Evolutionary conservation across 2,329 filamentous ascomycete species (phyloP), one percentile per base, ranked within the genome.

Genomic region (Ascosphaera aggregata): DNA sequence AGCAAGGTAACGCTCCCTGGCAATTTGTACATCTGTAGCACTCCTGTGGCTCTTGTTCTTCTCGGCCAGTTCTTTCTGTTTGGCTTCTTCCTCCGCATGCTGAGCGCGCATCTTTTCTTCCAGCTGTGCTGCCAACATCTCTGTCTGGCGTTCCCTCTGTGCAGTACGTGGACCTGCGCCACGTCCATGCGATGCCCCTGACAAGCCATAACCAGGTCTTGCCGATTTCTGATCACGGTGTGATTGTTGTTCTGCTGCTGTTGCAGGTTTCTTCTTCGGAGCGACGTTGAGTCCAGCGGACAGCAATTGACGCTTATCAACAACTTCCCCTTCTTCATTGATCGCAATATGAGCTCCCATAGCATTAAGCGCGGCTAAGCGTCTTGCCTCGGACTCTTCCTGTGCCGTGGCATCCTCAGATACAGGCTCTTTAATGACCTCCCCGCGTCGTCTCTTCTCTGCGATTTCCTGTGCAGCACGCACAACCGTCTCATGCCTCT

Each of bases 301-400:
- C 7, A 76, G 61, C 2, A 76, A 54, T 47, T 76, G 69, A 4
- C 71, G 61, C 52, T 74, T 75, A 47, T 76, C 72, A 20, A 70
- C 66, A 7, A 76, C 63, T 45, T 74, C 65, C 2, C 72, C 72
- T 34, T 76, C 72, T 30, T 76, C 72, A 44, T 75, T 75, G 43
- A 75, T 47, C 9, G 64, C 58, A 34, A 76, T 60, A 22, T 63
- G 60, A 18, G 68, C 69, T 16, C 60, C 61, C 5, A 48, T 48
- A 8, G 61, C 59, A 39, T 65, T 66, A 31, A 72, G 49, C 41
- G 73, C 68, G 18, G 62, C 63, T 1, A 67, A 67, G n/a, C 67
- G 49, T 42, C 74, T 63, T 0, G 59, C 60, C 36, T 69, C 68
- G 1, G 55, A 60, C 46, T 60, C 60, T 44, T 61, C 59, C 15